Percentiles rank a stretch among this genome's conserved stretches.
phyloP scores from a whole-genome alignment of 202 grass and related monocot genomes.

The Zoysia matrella region DNA sequence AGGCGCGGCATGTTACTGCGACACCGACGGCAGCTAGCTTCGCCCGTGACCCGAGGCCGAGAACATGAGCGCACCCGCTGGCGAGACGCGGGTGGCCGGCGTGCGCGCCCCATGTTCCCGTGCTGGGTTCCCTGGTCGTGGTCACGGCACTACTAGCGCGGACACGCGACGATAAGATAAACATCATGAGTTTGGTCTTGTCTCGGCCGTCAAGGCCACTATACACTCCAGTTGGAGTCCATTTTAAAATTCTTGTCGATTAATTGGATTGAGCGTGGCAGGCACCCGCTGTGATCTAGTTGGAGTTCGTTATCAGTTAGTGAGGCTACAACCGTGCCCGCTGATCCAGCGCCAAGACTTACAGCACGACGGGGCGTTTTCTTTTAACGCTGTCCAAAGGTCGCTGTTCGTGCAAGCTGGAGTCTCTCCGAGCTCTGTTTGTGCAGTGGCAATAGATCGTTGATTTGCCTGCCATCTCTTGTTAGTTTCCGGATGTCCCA shows the following conservation, averaged over 20 bases:
- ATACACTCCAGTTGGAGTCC: not conserved
- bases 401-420: conserved; percentile 9
- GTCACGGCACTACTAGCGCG: conserved; percentile 11
- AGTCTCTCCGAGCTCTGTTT: not conserved
- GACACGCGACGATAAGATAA: not conserved
- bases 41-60: conserved; percentile 36
- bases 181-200: not conserved
- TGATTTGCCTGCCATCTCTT: not conserved
- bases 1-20: not conserved
- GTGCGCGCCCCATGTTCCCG: conserved; percentile 41
- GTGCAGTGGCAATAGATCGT: no score
- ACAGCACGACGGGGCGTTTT: no score
- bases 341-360: no score
- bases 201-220: not conserved
- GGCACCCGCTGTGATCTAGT: not conserved
- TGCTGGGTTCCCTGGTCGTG: conserved; percentile 41
- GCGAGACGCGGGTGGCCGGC: conserved; percentile 1
- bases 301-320: not conserved
- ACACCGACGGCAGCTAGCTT: conserved; percentile 8
- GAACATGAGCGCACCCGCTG: not conserved
- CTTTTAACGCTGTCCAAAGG: not conserved
- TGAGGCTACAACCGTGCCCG: not conserved
- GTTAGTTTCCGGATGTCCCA: not conserved
- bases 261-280: not conserved
- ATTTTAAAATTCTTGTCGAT: not conserved